Evolutionary conservation across 176 grass and related monocot genomes (phyloP).

Genomic region (Zoysia japonica): DNA sequence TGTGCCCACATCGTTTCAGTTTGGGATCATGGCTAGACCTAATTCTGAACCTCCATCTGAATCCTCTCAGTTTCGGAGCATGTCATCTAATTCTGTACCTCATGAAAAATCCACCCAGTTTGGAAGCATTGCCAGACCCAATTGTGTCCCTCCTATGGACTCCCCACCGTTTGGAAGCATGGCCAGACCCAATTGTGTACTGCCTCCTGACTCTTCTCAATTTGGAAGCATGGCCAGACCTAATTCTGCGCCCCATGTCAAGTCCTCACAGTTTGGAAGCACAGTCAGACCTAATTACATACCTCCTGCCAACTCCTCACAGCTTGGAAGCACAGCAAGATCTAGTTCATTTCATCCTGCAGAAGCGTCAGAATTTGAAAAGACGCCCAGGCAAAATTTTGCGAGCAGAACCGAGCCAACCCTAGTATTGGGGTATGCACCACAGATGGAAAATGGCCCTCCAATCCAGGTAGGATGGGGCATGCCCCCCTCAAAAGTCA

Average conservation of each 20-base stretch:
- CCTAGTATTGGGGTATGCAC: constrained; percentile 59
- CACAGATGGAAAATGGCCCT: constrained; percentile 48
- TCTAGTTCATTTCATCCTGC: constrained; percentile 34
- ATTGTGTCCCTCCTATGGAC: constrained; percentile 26
- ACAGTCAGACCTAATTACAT: neutral
- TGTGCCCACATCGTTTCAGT: constrained; percentile 41
- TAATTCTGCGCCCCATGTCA: neutral
- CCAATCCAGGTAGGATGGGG: constrained; percentile 69
- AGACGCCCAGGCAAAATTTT: constrained; percentile 42
- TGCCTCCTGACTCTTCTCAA: constrained; percentile 38
- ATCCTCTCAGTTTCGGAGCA: constrained; percentile 44
- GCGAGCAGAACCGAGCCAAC: constrained; percentile 46
- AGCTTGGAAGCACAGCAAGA: constrained; percentile 1
- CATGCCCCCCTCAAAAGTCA: constrained; percentile 52
- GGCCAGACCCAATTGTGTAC: constrained; percentile 32
- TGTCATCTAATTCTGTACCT: constrained; percentile 36
- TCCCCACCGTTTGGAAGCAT: constrained; percentile 46
- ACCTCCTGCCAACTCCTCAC: neutral
- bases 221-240: constrained; percentile 34
- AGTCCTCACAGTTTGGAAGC: neutral
- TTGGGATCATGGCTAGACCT: constrained; percentile 36
- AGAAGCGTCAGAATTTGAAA: constrained; percentile 46
- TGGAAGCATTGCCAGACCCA: constrained; percentile 14
- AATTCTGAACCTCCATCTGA: constrained; percentile 44
- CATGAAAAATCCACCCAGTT: constrained; percentile 9